A percentile compares a stretch with the other conserved stretches of the same genome.
Conservation (phyloP, 2,329 filamentous ascomycete species). For the Tricladium varicosporioides region DNA sequence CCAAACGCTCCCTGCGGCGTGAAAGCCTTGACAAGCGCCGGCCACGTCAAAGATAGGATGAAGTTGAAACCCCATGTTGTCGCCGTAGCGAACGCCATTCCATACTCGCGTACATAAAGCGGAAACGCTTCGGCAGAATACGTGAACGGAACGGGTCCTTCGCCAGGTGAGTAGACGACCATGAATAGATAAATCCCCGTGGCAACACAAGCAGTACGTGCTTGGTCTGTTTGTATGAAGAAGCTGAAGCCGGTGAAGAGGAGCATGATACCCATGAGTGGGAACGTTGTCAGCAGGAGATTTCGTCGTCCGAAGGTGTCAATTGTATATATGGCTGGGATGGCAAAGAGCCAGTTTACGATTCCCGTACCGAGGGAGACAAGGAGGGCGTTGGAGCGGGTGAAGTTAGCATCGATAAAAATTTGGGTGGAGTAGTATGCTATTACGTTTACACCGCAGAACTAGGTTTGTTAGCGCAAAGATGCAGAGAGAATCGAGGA, state of each 20-base stretch:
- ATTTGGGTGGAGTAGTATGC: slow-evolving; percentile 61
- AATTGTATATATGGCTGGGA: slow-evolving; percentile 63
- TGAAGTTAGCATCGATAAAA: slow-evolving; percentile 54
- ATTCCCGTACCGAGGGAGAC: slow-evolving; percentile 63
- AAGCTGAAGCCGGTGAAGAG: slow-evolving; percentile 45
- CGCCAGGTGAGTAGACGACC: slow-evolving; percentile 57
- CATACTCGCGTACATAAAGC: slow-evolving; percentile 50
- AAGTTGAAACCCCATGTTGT: slow-evolving; percentile 49
- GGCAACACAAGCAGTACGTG: slow-evolving; percentile 37
- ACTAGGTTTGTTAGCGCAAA: slow-evolving; percentile 20
- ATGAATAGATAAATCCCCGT: not conserved
- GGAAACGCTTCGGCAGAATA: slow-evolving; percentile 68
- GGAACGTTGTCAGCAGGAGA: slow-evolving; percentile 61
- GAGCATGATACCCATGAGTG: slow-evolving; percentile 48
- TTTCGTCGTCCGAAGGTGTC: slow-evolving; percentile 66
- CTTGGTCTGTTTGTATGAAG: slow-evolving; percentile 46
- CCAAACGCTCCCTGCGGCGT: slow-evolving; percentile 44
- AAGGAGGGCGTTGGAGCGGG: slow-evolving; percentile 48
- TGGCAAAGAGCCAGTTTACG: slow-evolving; percentile 62
- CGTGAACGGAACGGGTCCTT: slow-evolving; percentile 59
- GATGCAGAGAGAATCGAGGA: not conserved
- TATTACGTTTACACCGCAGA: slow-evolving; percentile 52
- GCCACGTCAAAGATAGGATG: slow-evolving; percentile 34
- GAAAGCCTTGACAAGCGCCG: slow-evolving; percentile 25
- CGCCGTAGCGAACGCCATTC: slow-evolving; percentile 57